phyloP scores from a whole-genome alignment of 1,284 basidiomycete genomes.

The Phlebopus sp. region DNA sequence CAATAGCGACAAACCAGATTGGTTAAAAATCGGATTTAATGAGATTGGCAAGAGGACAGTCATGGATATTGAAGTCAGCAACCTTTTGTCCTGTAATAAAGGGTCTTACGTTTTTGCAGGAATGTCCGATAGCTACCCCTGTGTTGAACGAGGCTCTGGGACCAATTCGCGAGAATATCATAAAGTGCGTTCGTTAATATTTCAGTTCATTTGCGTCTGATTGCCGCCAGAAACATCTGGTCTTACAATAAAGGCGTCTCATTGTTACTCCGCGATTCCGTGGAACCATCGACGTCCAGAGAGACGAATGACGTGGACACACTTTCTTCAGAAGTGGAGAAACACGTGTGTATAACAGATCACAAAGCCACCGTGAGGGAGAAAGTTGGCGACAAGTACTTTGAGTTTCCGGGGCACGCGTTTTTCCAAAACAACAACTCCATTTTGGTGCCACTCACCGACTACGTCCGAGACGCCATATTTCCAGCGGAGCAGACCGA shows the following conservation, averaged over 20 bases:
- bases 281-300: slow-evolving; percentile 36
- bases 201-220: slow-evolving; percentile 4
- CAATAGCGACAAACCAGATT: slow-evolving; percentile 45
- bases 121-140: slow-evolving; percentile 90
- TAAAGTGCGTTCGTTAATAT: slow-evolving; percentile 49
- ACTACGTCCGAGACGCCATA: slow-evolving; percentile 78
- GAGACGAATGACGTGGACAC: slow-evolving; percentile 18
- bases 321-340: slow-evolving; percentile 34
- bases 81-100: neutral
- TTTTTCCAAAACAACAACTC: slow-evolving; percentile 99
- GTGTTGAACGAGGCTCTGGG: slow-evolving; percentile 74
- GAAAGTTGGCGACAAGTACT: slow-evolving; percentile 76
- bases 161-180: slow-evolving; percentile 63
- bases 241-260: slow-evolving; percentile 90
- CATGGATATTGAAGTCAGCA: slow-evolving; percentile 88
- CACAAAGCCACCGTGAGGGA: slow-evolving; percentile 84
- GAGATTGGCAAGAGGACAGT: slow-evolving; percentile 72
- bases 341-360: slow-evolving; percentile 80
- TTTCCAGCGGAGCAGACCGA: slow-evolving; percentile 36
- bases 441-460: slow-evolving; percentile 80
- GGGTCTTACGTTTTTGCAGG: slow-evolving; percentile 42
- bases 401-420: slow-evolving; percentile 85
- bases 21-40: slow-evolving; percentile 91
- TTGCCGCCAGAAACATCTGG: slow-evolving; percentile 63
- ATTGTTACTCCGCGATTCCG: slow-evolving; percentile 86